Percentiles rank a stretch among this genome's conserved stretches.
These are phyloP conservation scores for Macrotyloma uniflorum DNA, from an alignment of 306 rosid species.

Conservation along the genomic window DNA sequence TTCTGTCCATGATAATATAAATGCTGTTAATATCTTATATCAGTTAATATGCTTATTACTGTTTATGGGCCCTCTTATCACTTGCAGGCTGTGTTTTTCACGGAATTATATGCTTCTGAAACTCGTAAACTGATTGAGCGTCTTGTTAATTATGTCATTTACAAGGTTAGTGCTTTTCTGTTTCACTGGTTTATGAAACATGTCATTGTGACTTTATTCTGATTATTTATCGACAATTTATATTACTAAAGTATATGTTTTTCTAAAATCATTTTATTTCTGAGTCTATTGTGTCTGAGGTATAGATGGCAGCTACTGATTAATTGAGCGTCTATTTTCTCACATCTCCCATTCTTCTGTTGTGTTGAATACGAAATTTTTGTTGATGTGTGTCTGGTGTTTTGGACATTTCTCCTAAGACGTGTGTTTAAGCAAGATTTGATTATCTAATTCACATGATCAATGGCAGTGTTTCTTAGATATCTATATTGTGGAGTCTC, in stretches of 20 bases:
- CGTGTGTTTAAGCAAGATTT: background rate
- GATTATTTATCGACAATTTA: background rate
- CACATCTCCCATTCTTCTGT: background rate
- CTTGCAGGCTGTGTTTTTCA: slow-evolving; percentile 84
- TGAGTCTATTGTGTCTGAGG: background rate
- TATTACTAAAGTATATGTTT: background rate
- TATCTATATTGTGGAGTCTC: background rate
- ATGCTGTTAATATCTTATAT: background rate
- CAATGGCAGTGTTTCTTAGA: slow-evolving; percentile 19
- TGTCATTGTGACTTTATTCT: slow-evolving; percentile 1
- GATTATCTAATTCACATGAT: background rate
- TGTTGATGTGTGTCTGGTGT: slow-evolving; percentile 22
- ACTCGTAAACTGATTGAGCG: slow-evolving; percentile 80
- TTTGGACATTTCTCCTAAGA: slow-evolving; percentile 20
- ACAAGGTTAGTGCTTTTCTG: slow-evolving; percentile 67
- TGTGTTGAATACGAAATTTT: slow-evolving; percentile 5
- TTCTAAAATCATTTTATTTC: background rate
- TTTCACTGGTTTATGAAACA: background rate
- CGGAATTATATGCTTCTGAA: slow-evolving; percentile 83
- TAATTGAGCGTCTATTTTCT: slow-evolving; percentile 14
- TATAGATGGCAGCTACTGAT: slow-evolving; percentile 19
- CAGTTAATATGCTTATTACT: slow-evolving; percentile 8
- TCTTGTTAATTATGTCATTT: slow-evolving; percentile 83
- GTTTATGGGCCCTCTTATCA: slow-evolving; percentile 34
- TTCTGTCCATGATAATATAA: slow-evolving; percentile 3